Evolutionary conservation across 805 yeast genomes (phyloP).

Genomic region (Candida incommunis): DNA sequence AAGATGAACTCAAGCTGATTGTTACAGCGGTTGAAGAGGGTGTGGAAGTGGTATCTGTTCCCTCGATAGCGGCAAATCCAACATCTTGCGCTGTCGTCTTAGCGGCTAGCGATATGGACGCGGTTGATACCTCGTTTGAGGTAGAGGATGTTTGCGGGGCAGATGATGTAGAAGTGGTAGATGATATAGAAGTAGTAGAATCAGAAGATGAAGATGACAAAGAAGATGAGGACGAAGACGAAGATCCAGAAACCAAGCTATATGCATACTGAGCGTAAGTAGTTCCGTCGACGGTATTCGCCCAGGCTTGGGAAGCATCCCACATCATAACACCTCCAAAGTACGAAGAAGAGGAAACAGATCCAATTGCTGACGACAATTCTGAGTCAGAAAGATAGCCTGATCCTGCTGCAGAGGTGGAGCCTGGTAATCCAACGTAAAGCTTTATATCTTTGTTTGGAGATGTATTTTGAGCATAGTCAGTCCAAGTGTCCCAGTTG

Average conservation of each 20-base stretch:
- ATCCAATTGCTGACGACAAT: slow-evolving; percentile 11
- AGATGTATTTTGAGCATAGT: slow-evolving; percentile 41
- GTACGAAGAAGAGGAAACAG: slow-evolving; percentile 22
- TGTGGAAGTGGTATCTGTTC: background rate
- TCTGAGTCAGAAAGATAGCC: slow-evolving; percentile 31
- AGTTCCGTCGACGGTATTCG: slow-evolving; percentile 32
- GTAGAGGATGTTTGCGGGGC: slow-evolving; percentile 3
- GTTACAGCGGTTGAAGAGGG: slow-evolving; percentile 4
- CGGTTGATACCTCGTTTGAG: slow-evolving; percentile 1
- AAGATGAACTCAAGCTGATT: slow-evolving; percentile 8
- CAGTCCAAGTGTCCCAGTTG: slow-evolving; percentile 62
- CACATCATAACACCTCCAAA: slow-evolving; percentile 72
- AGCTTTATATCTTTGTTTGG: slow-evolving; percentile 59
- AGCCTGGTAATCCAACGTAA: slow-evolving; percentile 64
- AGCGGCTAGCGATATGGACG: slow-evolving; percentile 9
- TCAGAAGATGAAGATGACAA: slow-evolving; percentile 6
- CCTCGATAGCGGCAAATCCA: background rate
- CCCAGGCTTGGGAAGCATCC: slow-evolving; percentile 59
- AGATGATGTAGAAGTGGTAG: slow-evolving; percentile 5
- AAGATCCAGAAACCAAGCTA: slow-evolving; percentile 22
- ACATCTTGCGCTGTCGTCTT: slow-evolving; percentile 3
- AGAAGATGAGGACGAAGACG: slow-evolving; percentile 5
- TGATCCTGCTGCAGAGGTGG: slow-evolving; percentile 34
- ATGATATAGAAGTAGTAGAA: slow-evolving; percentile 1
- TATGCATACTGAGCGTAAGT: slow-evolving; percentile 32